Percentiles rank a stretch among this genome's conserved stretches.
These are phyloP conservation scores for Rhodotorula sp. DNA, from an alignment of 1,284 basidiomycete genomes.

Conservation along the genomic window DNA sequence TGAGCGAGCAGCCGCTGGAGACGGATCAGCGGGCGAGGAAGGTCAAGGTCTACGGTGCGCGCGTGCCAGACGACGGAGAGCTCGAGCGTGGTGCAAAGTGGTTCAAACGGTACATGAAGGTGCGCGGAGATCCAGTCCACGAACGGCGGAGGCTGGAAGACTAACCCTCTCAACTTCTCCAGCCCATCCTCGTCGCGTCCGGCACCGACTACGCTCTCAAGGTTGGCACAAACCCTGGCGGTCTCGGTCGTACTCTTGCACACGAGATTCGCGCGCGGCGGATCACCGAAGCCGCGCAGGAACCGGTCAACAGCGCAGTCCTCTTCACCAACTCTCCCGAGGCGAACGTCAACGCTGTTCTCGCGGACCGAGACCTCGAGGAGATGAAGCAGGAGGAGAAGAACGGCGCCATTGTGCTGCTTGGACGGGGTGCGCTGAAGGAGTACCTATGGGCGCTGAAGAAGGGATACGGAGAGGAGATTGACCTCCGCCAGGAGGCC, in stretches of 20 bases:
- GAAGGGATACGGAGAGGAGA: constrained; percentile 76
- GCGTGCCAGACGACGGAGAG: constrained; percentile 94
- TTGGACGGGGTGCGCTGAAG: constrained; percentile 91
- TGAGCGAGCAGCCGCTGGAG: constrained; percentile 66
- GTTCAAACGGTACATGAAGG: constrained; percentile 96
- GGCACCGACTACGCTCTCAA: constrained; percentile 88
- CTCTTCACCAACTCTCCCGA: constrained; percentile 21
- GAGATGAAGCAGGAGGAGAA: constrained; percentile 62
- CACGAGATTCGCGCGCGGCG: constrained; percentile 68
- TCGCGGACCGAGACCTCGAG: constrained; percentile 60
- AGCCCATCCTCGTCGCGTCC: constrained; percentile 92
- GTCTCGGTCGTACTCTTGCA: constrained; percentile 71
- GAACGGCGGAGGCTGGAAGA: not conserved
- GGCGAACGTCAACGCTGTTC: constrained; percentile 51
- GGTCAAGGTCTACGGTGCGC: constrained; percentile 80
- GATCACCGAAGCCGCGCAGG: constrained; percentile 50
- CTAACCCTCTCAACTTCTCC: constrained; percentile 13
- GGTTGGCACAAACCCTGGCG: constrained; percentile 78
- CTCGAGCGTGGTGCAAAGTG: constrained; percentile 76
- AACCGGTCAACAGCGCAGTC: constrained; percentile 7
- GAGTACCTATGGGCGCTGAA: constrained; percentile 87
- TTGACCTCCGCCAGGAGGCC: constrained; percentile 66
- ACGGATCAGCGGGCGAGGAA: constrained; percentile 72
- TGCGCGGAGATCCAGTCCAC: constrained; percentile 50
- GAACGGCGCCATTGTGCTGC: constrained; percentile 76